Percentiles rank a stretch among this genome's conserved stretches.
phyloP scores from a whole-genome alignment of 2,329 filamentous ascomycete species.

The Penicillium hordei region DNA sequence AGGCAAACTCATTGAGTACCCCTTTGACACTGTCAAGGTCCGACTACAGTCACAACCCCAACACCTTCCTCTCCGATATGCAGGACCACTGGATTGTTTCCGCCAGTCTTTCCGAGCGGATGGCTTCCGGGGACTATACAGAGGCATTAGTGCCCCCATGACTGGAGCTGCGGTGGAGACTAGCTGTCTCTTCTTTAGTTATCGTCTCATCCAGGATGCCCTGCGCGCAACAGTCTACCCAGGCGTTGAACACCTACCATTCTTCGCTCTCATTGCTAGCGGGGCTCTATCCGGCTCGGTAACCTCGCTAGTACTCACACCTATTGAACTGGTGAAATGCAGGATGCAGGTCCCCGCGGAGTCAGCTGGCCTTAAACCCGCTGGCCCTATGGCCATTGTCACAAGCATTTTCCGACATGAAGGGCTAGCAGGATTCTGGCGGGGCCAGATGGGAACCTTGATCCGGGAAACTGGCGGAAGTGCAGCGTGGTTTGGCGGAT shows the following conservation, averaged over 20 bases:
- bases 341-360: conserved; percentile 80
- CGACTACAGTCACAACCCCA: conserved; percentile 94
- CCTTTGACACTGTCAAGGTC: conserved; percentile 98
- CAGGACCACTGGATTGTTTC: conserved; percentile 89
- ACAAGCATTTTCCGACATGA: conserved; percentile 77
- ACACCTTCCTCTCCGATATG: conserved; percentile 75
- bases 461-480: conserved; percentile 92
- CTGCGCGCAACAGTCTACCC: conserved; percentile 66
- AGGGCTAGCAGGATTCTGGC: conserved; percentile 86
- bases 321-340: conserved; percentile 96
- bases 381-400: conserved; percentile 70
- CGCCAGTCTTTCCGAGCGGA: conserved; percentile 76
- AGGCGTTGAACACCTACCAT: conserved; percentile 60
- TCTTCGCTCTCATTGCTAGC: conserved; percentile 73
- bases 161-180: conserved; percentile 90
- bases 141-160: conserved; percentile 87
- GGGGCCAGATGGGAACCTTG: conserved; percentile 87
- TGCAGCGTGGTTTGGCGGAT: conserved; percentile 91
- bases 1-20: conserved; percentile 96
- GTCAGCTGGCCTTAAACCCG: conserved; percentile 43
- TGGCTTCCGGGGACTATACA: conserved; percentile 80
- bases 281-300: conserved; percentile 85
- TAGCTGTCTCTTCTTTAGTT: conserved; percentile 89
- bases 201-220: conserved; percentile 63
- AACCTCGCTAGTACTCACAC: conserved; percentile 87